Percentiles rank a stretch among this genome's conserved stretches.
Evolutionary conservation across 75 land plant genomes (phyloP).

Genomic region (Larix kaempferi): DNA sequence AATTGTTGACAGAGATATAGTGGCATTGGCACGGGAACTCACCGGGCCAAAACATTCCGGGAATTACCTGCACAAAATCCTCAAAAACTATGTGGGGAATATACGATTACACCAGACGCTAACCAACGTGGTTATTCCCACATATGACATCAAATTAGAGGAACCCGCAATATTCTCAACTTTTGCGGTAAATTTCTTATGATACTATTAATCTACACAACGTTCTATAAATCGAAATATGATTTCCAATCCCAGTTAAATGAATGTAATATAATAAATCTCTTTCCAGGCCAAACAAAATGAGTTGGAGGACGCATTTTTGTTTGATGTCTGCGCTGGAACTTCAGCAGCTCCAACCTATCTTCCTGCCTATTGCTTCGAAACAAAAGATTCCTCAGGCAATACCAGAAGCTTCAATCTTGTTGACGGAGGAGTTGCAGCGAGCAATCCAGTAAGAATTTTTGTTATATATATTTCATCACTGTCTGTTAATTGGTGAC

Average conservation of each 20-base stretch:
- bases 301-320: no score
- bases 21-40: no score
- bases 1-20: no score
- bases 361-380: constrained; percentile 17
- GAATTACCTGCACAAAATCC: no score
- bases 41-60: no score
- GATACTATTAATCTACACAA: constrained; percentile 4
- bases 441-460: constrained; percentile 23
- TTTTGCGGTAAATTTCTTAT: neutral
- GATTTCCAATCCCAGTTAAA: constrained; percentile 1
- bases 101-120: neutral
- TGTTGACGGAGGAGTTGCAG: constrained; percentile 29
- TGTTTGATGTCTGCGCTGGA: no score
- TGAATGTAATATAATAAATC: neutral
- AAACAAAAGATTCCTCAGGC: no score
- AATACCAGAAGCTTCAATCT: constrained; percentile 5
- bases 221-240: neutral
- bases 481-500: no score
- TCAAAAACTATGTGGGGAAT: no score
- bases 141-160: constrained; percentile 33
- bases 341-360: constrained; percentile 36
- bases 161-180: constrained; percentile 34
- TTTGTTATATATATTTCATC: no score
- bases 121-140: constrained; percentile 47
- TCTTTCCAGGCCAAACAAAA: no score